Evolutionary conservation across 169 alveolate genomes (phyloP).

Genomic region (Sarcocystis neurona): DNA sequence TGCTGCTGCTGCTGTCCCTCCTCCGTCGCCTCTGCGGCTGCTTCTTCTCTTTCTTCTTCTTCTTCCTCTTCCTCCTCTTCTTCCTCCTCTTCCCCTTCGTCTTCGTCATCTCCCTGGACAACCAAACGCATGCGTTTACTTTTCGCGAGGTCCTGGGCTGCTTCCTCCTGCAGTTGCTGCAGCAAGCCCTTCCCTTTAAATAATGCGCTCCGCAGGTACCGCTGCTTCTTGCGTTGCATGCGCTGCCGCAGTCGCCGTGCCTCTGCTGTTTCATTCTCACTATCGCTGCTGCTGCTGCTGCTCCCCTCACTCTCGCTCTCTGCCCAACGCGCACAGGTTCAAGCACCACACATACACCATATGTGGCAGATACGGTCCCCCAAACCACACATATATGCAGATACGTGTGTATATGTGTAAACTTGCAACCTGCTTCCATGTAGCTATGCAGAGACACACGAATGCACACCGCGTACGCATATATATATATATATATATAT

Average conservation of each 20-base stretch:
- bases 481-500: constrained; percentile 24
- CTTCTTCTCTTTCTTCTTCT: not conserved
- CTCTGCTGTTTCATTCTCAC: constrained; percentile 70
- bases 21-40: not conserved
- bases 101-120: not conserved
- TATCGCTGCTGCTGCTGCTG: constrained; percentile 56
- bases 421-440: too few species aligned
- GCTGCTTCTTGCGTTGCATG: not conserved
- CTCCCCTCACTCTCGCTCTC: constrained; percentile 26
- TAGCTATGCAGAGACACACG: too few species aligned
- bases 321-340: not conserved
- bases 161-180: constrained; percentile 28
- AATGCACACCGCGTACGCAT: not conserved
- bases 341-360: too few species aligned
- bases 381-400: too few species aligned
- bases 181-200: not conserved
- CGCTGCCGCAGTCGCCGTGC: constrained; percentile 47
- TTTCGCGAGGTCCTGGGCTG: constrained; percentile 32
- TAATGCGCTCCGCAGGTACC: constrained; percentile 31
- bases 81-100: not conserved
- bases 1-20: not conserved
- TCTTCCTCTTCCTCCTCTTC: not conserved
- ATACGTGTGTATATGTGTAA: too few species aligned
- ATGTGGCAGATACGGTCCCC: too few species aligned
- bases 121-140: not conserved